Conservation (phyloP, 2,329 filamentous ascomycete genomes). For the Plectosphaerella sp. region DNA sequence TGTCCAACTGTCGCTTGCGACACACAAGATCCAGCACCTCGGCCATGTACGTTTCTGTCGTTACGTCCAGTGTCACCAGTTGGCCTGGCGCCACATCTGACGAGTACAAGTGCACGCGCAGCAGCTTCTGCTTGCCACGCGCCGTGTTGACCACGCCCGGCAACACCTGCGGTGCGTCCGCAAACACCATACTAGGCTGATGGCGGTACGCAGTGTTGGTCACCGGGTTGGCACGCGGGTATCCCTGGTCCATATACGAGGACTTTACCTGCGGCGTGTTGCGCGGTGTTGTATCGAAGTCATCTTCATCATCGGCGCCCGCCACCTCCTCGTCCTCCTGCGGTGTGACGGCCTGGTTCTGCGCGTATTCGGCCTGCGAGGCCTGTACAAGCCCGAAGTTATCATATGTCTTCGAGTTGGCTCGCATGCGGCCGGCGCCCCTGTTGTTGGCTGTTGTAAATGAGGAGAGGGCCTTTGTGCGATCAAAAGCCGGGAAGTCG, state of each 20-base stretch:
- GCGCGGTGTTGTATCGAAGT: slow-evolving; percentile 35
- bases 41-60: slow-evolving; percentile 77
- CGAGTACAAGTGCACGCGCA: slow-evolving; percentile 68
- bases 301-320: slow-evolving; percentile 29
- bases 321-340: slow-evolving; percentile 45
- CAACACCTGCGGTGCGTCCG: slow-evolving; percentile 51
- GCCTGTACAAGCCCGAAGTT: slow-evolving; percentile 79
- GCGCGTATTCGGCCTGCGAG: slow-evolving; percentile 60
- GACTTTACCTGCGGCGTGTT: slow-evolving; percentile 42
- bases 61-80: slow-evolving; percentile 69
- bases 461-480: slow-evolving; percentile 68
- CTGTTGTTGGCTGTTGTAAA: slow-evolving; percentile 80
- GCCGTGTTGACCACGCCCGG: slow-evolving; percentile 35
- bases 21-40: slow-evolving; percentile 78
- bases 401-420: slow-evolving; percentile 73
- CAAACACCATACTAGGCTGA: slow-evolving; percentile 43
- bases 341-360: slow-evolving; percentile 66
- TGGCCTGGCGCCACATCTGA: slow-evolving; percentile 69
- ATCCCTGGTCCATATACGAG: slow-evolving; percentile 21
- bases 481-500: slow-evolving; percentile 74
- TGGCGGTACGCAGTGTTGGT: slow-evolving; percentile 56
- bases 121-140: slow-evolving; percentile 64
- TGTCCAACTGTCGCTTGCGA: slow-evolving; percentile 72
- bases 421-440: slow-evolving; percentile 52
- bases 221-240: slow-evolving; percentile 52